Percentiles rank a stretch among this genome's conserved stretches.
Evolutionary conservation across 2,329 filamentous ascomycete genomes (phyloP).

Genomic region (Fusarium zealandicum): DNA sequence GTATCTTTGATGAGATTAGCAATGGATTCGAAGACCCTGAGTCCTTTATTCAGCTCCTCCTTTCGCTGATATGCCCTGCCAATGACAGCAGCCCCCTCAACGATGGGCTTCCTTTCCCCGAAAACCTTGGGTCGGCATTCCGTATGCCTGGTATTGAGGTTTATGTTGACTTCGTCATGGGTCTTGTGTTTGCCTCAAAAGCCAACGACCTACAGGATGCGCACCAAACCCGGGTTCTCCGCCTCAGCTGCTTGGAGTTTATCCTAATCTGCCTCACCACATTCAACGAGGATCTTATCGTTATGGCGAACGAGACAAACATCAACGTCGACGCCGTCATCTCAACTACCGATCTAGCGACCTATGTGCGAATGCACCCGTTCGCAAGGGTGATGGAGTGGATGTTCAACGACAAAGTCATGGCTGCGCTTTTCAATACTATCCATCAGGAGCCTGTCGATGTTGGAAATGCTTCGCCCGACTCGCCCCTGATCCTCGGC

Average conservation of each 20-base stretch:
- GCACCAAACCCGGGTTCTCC: slow-evolving; percentile 74
- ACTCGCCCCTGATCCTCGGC: slow-evolving; percentile 82
- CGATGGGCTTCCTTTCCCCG: slow-evolving; percentile 84
- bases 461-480: slow-evolving; percentile 74
- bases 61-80: slow-evolving; percentile 73
- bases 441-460: slow-evolving; percentile 79
- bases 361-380: slow-evolving; percentile 87
- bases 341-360: slow-evolving; percentile 73
- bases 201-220: slow-evolving; percentile 70
- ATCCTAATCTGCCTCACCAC: slow-evolving; percentile 78
- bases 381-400: slow-evolving; percentile 97
- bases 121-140: slow-evolving; percentile 78
- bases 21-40: slow-evolving; percentile 85
- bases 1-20: slow-evolving; percentile 76
- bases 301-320: slow-evolving; percentile 81
- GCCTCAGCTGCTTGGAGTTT: slow-evolving; percentile 84
- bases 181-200: slow-evolving; percentile 75
- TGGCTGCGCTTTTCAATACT: slow-evolving; percentile 77
- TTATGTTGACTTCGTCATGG: slow-evolving; percentile 90
- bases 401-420: slow-evolving; percentile 93
- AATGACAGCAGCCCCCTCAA: slow-evolving; percentile 67
- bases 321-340: slow-evolving; percentile 79
- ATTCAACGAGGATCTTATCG: slow-evolving; percentile 93
- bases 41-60: slow-evolving; percentile 81
- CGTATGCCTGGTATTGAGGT: slow-evolving; percentile 85